Percentiles rank a stretch among this genome's conserved stretches.
phyloP scores from a whole-genome alignment of 2,329 filamentous ascomycete species.

The Arthroderma sp. region DNA sequence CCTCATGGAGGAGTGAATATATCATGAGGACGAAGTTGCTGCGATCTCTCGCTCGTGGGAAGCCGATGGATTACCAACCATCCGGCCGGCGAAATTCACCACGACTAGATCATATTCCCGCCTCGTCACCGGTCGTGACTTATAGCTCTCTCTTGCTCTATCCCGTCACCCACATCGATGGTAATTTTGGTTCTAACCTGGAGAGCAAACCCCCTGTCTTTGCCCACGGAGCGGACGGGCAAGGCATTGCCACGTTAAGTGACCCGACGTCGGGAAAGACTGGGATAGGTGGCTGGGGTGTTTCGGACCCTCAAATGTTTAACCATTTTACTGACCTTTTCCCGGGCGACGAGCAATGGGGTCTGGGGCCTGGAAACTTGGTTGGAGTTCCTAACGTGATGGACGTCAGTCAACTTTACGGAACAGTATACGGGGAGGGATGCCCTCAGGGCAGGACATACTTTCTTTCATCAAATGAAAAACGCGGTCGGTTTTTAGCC shows the following conservation, averaged over 20 bases:
- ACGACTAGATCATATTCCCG: constrained; percentile 46
- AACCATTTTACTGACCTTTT: constrained; percentile 67
- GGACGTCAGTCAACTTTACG: constrained; percentile 78
- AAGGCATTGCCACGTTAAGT: constrained; percentile 65
- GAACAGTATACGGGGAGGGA: constrained; percentile 73
- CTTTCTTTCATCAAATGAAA: constrained; percentile 61
- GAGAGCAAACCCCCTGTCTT: constrained; percentile 63
- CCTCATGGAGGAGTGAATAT: constrained; percentile 96
- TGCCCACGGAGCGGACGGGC: constrained; percentile 69
- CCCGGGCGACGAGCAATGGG: constrained; percentile 61
- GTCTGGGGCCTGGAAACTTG: constrained; percentile 60
- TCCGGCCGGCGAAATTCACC: constrained; percentile 40
- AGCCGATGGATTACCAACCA: constrained; percentile 47
- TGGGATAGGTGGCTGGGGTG: constrained; percentile 61
- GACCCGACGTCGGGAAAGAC: constrained; percentile 60
- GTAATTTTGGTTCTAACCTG: constrained; percentile 53
- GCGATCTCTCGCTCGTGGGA: constrained; percentile 68
- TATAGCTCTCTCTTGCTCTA: constrained; percentile 76
- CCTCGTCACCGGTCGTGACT: constrained; percentile 60
- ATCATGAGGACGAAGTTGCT: constrained; percentile 74
- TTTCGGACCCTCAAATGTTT: constrained; percentile 61
- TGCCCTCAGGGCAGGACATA: constrained; percentile 71
- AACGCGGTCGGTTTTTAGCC: constrained; percentile 61
- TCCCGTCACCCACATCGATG: constrained; percentile 67
- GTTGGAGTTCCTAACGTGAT: constrained; percentile 72